These are phyloP conservation scores for Neurospora sp. DNA, from an alignment of 495 filamentous ascomycete genomes.

Conservation along the genomic window DNA sequence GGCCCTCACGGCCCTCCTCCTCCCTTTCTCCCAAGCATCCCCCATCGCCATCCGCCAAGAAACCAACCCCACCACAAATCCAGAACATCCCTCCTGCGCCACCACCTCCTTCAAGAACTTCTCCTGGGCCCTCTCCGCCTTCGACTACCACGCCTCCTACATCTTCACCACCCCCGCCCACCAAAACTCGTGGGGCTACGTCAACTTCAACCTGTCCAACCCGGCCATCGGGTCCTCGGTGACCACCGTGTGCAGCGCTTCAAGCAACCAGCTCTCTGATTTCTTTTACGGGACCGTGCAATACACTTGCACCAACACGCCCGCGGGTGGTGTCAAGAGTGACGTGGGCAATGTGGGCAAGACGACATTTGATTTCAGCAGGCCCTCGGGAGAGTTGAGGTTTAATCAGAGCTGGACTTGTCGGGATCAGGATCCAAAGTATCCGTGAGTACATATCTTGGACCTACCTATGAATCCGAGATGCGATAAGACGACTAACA, in stretches of 20 bases:
- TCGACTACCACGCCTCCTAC: constrained; percentile 31
- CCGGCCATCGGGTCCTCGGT: constrained; percentile 19
- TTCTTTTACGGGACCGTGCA: constrained; percentile 35
- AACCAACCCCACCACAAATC: not conserved
- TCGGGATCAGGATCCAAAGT: constrained; percentile 24
- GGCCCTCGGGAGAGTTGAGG: constrained; percentile 18
- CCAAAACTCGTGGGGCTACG: constrained; percentile 32
- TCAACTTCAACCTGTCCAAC: constrained; percentile 35
- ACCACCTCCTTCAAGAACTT: constrained; percentile 22
- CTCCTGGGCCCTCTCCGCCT: constrained; percentile 23
- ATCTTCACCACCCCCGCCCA: constrained; percentile 35
- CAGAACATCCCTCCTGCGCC: constrained; percentile 14
- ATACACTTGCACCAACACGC: constrained; percentile 25
- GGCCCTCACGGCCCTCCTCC: not conserved
- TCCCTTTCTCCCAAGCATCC: not conserved
- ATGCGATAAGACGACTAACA: constrained; percentile 1
- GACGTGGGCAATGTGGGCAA: not conserved
- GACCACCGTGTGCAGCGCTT: constrained; percentile 23
- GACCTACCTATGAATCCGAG: not conserved
- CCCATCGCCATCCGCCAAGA: constrained; percentile 3
- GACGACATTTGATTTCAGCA: constrained; percentile 27
- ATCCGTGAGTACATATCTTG: constrained; percentile 22
- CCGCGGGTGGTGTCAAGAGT: not conserved
- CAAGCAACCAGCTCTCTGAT: constrained; percentile 29
- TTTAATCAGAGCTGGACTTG: constrained; percentile 37